A percentile compares a stretch with the other conserved stretches of the same genome.
Conservation (phyloP, 1,284 basidiomycete genomes). For the Sphagnurus paluster region DNA sequence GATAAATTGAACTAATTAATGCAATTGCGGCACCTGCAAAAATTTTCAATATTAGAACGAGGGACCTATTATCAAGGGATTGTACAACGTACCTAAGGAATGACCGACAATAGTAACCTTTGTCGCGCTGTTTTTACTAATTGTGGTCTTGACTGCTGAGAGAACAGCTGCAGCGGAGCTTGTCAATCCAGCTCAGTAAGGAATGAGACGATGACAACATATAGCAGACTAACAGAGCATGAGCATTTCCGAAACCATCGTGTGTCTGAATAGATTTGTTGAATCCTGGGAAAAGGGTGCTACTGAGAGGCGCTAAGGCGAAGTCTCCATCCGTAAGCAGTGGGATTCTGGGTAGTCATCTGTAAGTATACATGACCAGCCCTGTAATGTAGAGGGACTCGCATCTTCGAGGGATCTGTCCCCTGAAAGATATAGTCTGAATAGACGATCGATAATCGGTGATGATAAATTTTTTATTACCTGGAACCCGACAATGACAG, state of each 20-base stretch:
- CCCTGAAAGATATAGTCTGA: too few species aligned
- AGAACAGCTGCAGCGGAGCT: slow-evolving; percentile 3
- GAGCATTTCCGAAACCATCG: slow-evolving; percentile 39
- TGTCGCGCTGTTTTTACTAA: neutral
- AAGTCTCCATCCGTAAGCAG: slow-evolving; percentile 39
- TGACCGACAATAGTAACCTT: slow-evolving; percentile 4
- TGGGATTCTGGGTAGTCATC: slow-evolving; percentile 28
- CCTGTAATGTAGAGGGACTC: neutral
- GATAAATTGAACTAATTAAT: slow-evolving; percentile 46
- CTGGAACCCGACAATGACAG: slow-evolving; percentile 37
- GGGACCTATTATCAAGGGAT: too few species aligned
- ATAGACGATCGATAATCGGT: too few species aligned
- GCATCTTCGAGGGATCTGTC: slow-evolving; percentile 32
- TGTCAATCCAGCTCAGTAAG: too few species aligned
- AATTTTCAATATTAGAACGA: too few species aligned
- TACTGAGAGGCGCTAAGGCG: slow-evolving; percentile 28
- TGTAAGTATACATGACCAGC: neutral
- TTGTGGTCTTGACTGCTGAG: slow-evolving; percentile 2
- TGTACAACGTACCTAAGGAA: slow-evolving; percentile 8
- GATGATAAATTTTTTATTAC: too few species aligned
- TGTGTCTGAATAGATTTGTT: slow-evolving; percentile 37
- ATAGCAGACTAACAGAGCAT: slow-evolving; percentile 30
- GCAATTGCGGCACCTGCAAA: slow-evolving; percentile 47
- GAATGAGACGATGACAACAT: neutral
- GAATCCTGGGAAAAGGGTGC: slow-evolving; percentile 46